Conservation (phyloP, 2,329 filamentous ascomycete genomes). For the Proliferodiscus dingleyae region DNA sequence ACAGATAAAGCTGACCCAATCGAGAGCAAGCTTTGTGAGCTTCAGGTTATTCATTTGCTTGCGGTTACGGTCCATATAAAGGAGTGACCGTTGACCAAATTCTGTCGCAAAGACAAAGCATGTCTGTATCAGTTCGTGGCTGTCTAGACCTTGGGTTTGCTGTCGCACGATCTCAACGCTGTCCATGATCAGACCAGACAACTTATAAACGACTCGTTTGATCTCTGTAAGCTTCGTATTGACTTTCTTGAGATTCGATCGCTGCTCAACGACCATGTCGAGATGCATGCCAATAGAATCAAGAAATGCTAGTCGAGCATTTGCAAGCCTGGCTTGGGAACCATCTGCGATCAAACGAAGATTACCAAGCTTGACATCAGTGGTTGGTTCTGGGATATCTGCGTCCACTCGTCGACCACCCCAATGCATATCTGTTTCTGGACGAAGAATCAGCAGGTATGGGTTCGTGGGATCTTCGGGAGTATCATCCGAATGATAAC, state of each 20-base stretch:
- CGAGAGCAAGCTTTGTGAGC: constrained; percentile 83
- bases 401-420: constrained; percentile 70
- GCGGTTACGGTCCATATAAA: constrained; percentile 93
- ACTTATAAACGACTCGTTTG: constrained; percentile 89
- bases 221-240: constrained; percentile 89
- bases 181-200: constrained; percentile 98
- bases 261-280: constrained; percentile 83
- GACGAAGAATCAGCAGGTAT: constrained; percentile 79
- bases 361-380: constrained; percentile 82
- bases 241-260: constrained; percentile 89
- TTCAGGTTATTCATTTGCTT: constrained; percentile 97
- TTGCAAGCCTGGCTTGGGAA: constrained; percentile 70
- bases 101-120: constrained; percentile 99
- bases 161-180: constrained; percentile 89
- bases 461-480: constrained; percentile 72
- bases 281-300: constrained; percentile 79
- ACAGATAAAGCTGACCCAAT: constrained; percentile 98
- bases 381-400: constrained; percentile 68
- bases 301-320: constrained; percentile 73
- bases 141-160: constrained; percentile 78
- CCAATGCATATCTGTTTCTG: constrained; percentile 77
- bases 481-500: constrained; percentile 65
- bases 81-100: constrained; percentile 88
- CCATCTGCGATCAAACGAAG: constrained; percentile 85
- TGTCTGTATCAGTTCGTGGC: constrained; percentile 93